phyloP scores from a whole-genome alignment of 352 stramenopile genomes.

The Pythium guiyangense region DNA sequence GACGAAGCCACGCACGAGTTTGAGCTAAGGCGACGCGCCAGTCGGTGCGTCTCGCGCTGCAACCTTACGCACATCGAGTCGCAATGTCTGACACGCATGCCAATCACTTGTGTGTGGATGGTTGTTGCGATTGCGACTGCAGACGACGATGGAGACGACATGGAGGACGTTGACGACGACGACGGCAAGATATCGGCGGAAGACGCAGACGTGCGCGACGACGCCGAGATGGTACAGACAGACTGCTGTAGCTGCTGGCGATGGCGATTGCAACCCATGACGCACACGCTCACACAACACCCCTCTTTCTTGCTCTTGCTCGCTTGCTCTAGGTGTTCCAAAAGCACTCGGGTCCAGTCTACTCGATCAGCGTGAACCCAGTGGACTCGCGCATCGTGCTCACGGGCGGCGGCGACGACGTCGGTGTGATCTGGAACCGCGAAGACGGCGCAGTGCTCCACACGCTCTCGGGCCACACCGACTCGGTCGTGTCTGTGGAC shows the following conservation, averaged over 20 bases:
- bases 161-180: constrained; percentile 42
- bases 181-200: constrained; percentile 59
- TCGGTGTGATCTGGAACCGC: constrained; percentile 84
- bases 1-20: constrained; percentile 83
- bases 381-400: constrained; percentile 77
- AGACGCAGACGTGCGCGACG: constrained; percentile 70
- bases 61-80: too few relatives aligned
- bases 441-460: constrained; percentile 77
- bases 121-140: neutral
- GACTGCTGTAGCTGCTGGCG: too few relatives aligned
- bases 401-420: constrained; percentile 80
- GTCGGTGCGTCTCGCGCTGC: constrained; percentile 34
- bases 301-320: neutral
- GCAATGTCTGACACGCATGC: neutral
- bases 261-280: neutral
- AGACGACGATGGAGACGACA: constrained; percentile 66
- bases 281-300: neutral
- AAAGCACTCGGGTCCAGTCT: constrained; percentile 74
- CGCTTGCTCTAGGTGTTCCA: constrained; percentile 62
- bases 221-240: constrained; percentile 52
- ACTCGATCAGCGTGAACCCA: constrained; percentile 79
- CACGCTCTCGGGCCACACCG: constrained; percentile 70
- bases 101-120: too few relatives aligned
- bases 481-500: constrained; percentile 79
- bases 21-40: constrained; percentile 75